phyloP scores from a whole-genome alignment of 176 grass and related monocot genomes.

The Bromus sterilis region DNA sequence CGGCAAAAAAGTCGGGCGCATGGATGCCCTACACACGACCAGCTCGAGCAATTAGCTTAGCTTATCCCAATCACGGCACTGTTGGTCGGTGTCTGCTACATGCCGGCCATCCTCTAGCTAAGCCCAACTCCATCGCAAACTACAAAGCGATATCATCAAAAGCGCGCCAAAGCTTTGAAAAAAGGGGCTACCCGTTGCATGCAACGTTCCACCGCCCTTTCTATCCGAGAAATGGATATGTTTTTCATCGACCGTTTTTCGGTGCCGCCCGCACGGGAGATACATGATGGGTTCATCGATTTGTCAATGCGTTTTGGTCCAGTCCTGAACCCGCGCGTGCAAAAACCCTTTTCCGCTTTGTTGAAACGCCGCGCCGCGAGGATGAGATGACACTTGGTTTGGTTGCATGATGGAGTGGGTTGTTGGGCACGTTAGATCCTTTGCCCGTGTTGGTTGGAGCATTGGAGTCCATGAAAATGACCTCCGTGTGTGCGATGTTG shows the following conservation, averaged over 20 bases:
- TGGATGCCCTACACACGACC: constrained; percentile 4
- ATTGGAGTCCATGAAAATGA: background rate
- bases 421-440: constrained; percentile 19
- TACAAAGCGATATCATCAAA: constrained; percentile 33
- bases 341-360: background rate
- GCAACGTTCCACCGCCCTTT: constrained; percentile 23
- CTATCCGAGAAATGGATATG: background rate
- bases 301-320: constrained; percentile 9
- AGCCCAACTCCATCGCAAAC: background rate
- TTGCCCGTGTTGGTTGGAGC: background rate
- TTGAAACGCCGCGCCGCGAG: background rate
- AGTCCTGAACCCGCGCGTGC: background rate
- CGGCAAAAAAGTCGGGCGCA: constrained; percentile 13
- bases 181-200: background rate
- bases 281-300: background rate
- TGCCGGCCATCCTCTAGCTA: constrained; percentile 8
- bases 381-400: background rate
- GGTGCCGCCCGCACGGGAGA: background rate
- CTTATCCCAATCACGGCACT: constrained; percentile 42
- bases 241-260: background rate
- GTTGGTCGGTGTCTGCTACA: constrained; percentile 28
- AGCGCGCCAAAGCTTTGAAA: background rate
- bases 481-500: background rate
- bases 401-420: constrained; percentile 9
- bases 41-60: background rate